These are phyloP conservation scores for Ceratobasidium sp. DNA, from an alignment of 1,284 basidiomycete genomes.

Conservation along the genomic window DNA sequence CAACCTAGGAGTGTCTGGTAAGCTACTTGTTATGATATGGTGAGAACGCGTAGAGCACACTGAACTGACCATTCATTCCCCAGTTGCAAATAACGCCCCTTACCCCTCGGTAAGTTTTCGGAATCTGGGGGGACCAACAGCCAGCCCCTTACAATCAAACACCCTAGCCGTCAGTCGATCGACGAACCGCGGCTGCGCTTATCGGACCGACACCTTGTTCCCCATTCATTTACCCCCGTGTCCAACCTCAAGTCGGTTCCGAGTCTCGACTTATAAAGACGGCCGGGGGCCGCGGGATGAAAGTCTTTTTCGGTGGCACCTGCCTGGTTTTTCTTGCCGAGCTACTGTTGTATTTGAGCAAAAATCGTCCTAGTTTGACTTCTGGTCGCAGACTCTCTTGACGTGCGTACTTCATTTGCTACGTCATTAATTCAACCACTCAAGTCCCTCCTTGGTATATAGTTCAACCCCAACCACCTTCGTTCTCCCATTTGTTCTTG, in stretches of 20 bases:
- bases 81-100: neutral
- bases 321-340: neutral
- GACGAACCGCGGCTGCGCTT: neutral
- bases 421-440: neutral
- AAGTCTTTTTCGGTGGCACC: constrained; percentile 16
- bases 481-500: neutral
- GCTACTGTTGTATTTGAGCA: neutral
- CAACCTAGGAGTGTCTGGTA: neutral
- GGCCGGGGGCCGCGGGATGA: neutral
- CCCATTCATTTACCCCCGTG: neutral
- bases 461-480: neutral
- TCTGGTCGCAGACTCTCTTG: neutral
- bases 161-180: neutral
- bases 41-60: neutral
- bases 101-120: neutral
- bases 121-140: neutral
- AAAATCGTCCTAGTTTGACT: neutral
- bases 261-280: neutral
- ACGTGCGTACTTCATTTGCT: constrained; percentile 9
- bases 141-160: constrained; percentile 15
- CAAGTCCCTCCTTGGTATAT: neutral
- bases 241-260: neutral
- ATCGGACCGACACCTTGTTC: neutral
- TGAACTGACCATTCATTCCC: neutral
- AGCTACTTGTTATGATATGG: neutral